Evolutionary conservation across 805 yeast species (phyloP), one percentile per base, ranked within the genome.

Genomic region (Ogataea corticis): DNA sequence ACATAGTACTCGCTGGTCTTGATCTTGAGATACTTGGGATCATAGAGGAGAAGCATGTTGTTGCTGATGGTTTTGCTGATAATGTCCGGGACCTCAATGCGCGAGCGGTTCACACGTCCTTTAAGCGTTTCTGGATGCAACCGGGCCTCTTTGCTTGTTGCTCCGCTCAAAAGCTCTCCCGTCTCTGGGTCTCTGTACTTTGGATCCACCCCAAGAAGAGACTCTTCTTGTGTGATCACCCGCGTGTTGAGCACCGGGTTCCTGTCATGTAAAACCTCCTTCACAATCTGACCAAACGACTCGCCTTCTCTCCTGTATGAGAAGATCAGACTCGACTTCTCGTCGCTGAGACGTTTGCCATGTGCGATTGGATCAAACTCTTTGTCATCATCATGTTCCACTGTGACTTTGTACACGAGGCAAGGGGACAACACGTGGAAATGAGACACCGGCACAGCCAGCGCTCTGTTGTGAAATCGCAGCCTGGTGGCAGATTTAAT

Each of bases 1-100:
- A 61, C 56, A 35, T 62, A 68, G 42, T 60, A 52, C 19, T 65
- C 58, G 5, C 66, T 64, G 19, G 82, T 89, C 10, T 80, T 72
- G 44, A 76, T 76, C 45, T 91, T 72, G 38, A 90, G 62, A 34
- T 75, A 71, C 52, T 76, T 83, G 0, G 96, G 96, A 3, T 74
- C 66, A 38, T 81, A 73, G n/a, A 72, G 63, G 7, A 76, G 69
- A 44, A 84, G 57, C 45, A 90, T 83, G 56, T 86, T 77, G 52
- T 84, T 76, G 49, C 80, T 75, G 33, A 90, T 84, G 0, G 77
- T 74, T 29, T 75, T 70, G 1, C 88, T 67, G 3, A 90, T 70
- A 3, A 59, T 67, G 1, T 67, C 66, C 0, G 95, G 95, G 14
- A 90, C 59, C 40, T 63, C 65, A 4, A 83, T 62, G 42, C 79